These are phyloP conservation scores for Candida michaelii DNA, from an alignment of 805 yeast species.

Conservation along the genomic window DNA sequence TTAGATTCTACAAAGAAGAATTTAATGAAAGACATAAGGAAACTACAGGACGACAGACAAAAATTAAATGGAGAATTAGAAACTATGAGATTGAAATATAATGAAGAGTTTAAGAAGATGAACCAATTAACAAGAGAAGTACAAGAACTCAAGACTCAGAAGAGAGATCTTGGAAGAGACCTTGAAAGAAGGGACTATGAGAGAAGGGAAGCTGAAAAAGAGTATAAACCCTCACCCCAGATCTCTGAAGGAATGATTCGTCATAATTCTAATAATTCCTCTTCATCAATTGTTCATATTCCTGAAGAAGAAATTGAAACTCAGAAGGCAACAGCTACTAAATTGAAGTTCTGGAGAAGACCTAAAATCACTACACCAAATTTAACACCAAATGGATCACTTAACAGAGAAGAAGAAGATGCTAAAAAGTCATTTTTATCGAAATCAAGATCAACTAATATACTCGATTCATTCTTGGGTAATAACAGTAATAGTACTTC, in stretches of 20 bases:
- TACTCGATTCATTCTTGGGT: constrained; percentile 37
- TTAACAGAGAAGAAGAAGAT: constrained; percentile 12
- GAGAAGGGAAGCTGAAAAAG: constrained; percentile 15
- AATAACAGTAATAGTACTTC: constrained; percentile 5
- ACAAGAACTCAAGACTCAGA: constrained; percentile 47
- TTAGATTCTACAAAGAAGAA: constrained; percentile 21
- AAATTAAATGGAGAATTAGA: constrained; percentile 13
- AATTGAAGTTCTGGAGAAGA: constrained; percentile 46
- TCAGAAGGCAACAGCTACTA: constrained; percentile 36
- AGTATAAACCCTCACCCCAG: constrained; percentile 5
- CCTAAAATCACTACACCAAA: constrained; percentile 28
- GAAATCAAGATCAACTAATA: constrained; percentile 49
- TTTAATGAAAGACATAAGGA: constrained; percentile 13
- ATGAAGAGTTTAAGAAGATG: constrained; percentile 14
- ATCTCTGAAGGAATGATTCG: constrained; percentile 7
- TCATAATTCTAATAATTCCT: constrained; percentile 16
- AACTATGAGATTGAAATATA: constrained; percentile 10
- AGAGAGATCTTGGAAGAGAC: constrained; percentile 35
- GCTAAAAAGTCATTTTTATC: constrained; percentile 14
- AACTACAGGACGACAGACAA: constrained; percentile 27
- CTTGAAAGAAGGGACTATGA: constrained; percentile 11
- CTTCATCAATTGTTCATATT: constrained; percentile 16
- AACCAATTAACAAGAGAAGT: constrained; percentile 48
- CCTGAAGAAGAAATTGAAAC: constrained; percentile 27
- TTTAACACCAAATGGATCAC: constrained; percentile 6